Base-by-base conservation (phyloP, 345 rosid genomes). In the Populus alba region DNA sequence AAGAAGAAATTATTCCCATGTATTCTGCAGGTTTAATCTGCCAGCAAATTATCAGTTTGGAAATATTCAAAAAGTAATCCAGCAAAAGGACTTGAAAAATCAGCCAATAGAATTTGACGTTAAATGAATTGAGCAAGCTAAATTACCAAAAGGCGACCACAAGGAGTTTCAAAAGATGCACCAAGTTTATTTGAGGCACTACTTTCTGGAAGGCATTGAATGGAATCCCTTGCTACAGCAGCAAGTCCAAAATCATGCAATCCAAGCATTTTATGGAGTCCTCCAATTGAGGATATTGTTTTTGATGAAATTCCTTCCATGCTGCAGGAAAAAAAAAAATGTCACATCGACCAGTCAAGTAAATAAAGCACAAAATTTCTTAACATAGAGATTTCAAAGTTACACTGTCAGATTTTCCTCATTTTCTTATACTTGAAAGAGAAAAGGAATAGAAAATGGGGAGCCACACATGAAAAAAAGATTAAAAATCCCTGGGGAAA, bases 151-250 rank as follows among this genome's bases (percentile, higher is more conserved):
- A 47, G 72, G 53, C 93, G 91, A 37, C 97, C 95, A 62, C 85
- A 84, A 55, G 93, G 91, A 37, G 97, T 91, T 73, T 89, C 93
- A 29, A 91, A 92, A 70, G 97, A 87, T 16, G 97, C 90, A 69
- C 97, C 97, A 11, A 72, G 0, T 87, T 82, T 89, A 74, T 88
- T 92, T 31, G 88, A 81, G 73, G 77, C 63, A 39, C 72, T 75
- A 69, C 76, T 77, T 78, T 87, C 92, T 2, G 97, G 94, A 79
- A 91, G 89, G 81, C 92, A 88, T 45, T 86, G 92, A 70, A 92
- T 81, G 71, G 94, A 91, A 85, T 92, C 94, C 85, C 94, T 85
- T 11, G 88, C 68, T 4, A 91, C 83, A 17, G 97, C 92, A 18
- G 74, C 88, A 76, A 86, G 86, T 33, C 78, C 86, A 68, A 82